Conservation (phyloP, 2,329 filamentous ascomycete species). For the Aureobasidium sp. region DNA sequence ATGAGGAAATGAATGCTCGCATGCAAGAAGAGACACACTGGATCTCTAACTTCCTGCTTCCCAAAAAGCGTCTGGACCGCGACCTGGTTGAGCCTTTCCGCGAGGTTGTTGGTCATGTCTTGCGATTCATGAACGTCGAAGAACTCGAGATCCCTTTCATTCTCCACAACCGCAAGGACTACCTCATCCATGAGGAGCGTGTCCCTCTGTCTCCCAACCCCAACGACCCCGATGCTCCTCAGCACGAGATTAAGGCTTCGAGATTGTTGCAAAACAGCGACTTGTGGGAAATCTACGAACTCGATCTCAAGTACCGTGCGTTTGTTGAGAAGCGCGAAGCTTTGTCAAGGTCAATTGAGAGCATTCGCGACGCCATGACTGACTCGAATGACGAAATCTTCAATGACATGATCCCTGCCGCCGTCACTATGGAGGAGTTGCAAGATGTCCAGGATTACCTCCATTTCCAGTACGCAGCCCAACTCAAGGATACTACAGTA, state of each 20-base stretch:
- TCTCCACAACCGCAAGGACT: slow-evolving; percentile 96
- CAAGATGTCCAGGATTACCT: slow-evolving; percentile 96
- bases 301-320: slow-evolving; percentile 91
- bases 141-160: slow-evolving; percentile 96
- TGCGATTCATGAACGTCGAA: slow-evolving; percentile 91
- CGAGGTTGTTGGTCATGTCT: slow-evolving; percentile 80
- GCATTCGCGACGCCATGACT: slow-evolving; percentile 30
- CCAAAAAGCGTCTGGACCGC: slow-evolving; percentile 65
- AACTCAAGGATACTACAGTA: slow-evolving; percentile 71
- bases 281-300: slow-evolving; percentile 88
- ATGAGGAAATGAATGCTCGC: slow-evolving; percentile 58
- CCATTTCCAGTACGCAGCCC: slow-evolving; percentile 82
- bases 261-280: slow-evolving; percentile 89
- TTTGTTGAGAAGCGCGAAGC: slow-evolving; percentile 86
- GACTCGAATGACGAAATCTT: slow-evolving; percentile 66
- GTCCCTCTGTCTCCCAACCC: slow-evolving; percentile 53
- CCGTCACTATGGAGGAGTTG: slow-evolving; percentile 85
- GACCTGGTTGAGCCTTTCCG: slow-evolving; percentile 78
- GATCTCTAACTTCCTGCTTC: slow-evolving; percentile 85
- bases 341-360: slow-evolving; percentile 64
- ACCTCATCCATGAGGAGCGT: slow-evolving; percentile 83
- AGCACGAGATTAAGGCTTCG: slow-evolving; percentile 69
- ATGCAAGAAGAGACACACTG: slow-evolving; percentile 81
- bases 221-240: slow-evolving; percentile 62
- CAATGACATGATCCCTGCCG: slow-evolving; percentile 71